Base-by-base conservation (phyloP, 139 green algal genomes). In the Auxenochlorella protothecoides region DNA sequence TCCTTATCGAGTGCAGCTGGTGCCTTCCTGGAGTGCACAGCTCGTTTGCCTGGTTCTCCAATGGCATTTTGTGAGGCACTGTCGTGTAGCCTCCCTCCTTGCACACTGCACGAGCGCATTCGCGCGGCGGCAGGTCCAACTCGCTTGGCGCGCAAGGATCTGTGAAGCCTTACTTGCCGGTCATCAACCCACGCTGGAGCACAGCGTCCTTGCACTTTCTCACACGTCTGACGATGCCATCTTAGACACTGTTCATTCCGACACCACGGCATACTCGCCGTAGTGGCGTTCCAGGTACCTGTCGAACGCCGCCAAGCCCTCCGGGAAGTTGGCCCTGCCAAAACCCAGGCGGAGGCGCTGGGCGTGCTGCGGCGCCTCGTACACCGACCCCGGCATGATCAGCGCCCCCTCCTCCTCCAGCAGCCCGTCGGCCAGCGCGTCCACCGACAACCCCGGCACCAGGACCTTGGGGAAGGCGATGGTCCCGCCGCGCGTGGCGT, bases 361-460 rank as follows among this genome's bases (percentile, higher is more conserved):
- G 27, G 27, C 27, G 27, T 44, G 27, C 27, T 44, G 27, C 27
- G 27, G 27, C 27, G 27, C 27, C 27, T 77, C 80, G 64, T 92
- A 94, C 14, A 92, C 85, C 2, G 53, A 78, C 2, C 70, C 81
- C 3, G 89, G 89, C 65, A 94, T 81, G 62, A 94, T 74, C 74
- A 94, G 81, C 69, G 92, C 87, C 4, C 87, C 87, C n/a, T 72
- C 63, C n/a, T 72, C 73, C 0, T 55, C 52, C 68, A 89, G 83
- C 51, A 88, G n/a, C 53, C 68, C 57, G 54, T 86, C 75, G 57
- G 80, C 89, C 64, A 88, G 89, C 0, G 6, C 62, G 9, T 82
- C 81, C 2, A 89, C 72, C 16, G 67, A 11, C 53, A 81, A 78
- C 1, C 69, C 78, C 8, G 55, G 68, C 44, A 66, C 73, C 65